Base-by-base conservation (phyloP, 371 early-diverging fungal genomes). In the Smittium mucronatum region DNA sequence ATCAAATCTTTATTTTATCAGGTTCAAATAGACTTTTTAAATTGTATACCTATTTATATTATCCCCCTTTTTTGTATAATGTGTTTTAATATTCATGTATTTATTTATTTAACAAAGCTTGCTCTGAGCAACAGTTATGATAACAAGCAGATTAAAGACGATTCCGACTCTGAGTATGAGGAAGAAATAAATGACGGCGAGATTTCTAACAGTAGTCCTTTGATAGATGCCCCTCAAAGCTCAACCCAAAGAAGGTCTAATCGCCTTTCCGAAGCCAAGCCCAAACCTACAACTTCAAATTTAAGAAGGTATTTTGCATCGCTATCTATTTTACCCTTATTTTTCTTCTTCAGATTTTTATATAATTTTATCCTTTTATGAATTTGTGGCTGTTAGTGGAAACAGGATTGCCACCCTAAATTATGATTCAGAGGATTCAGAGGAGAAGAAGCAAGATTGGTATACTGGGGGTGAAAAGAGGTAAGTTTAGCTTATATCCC, bases 91-190 rank as follows among this genome's bases (percentile, higher is more conserved):
- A 29, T 31, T 72, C 31, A 57, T 57, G 30, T 61, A 30, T 32
- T n/a, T 65, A 29, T 28, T 32, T 35, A 26, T 25, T 36, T 30
- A 31, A 58, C 36, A 34, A 71, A 81, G 82, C 61, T 74, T 5
- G 85, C 86, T 0, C 70, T 81, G 69, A 79, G 78, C 71, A 84
- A 74, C 75, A 83, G 74, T 71, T 84, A 82, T 70, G 84, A 85
- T 66, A 78, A 78, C 21, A 63, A 71, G 74, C 0, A 69, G 70
- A 28, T 30, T 64, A 34, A 65, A 15, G 34, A n/a, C 25, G 65
- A 26, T 17, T 29, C 73, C 30, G 73, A 72, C 35, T 35, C 68
- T n/a, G 66, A 70, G 16, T 73, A 75, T 29, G 74, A 74, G 28
- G 64, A 70, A 33, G 72, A 77, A 28, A 73, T 72, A 1, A 73